Evolutionary conservation across 768 basidiomycete species (phyloP).

Genomic region (Daedaleopsis sinensis): DNA sequence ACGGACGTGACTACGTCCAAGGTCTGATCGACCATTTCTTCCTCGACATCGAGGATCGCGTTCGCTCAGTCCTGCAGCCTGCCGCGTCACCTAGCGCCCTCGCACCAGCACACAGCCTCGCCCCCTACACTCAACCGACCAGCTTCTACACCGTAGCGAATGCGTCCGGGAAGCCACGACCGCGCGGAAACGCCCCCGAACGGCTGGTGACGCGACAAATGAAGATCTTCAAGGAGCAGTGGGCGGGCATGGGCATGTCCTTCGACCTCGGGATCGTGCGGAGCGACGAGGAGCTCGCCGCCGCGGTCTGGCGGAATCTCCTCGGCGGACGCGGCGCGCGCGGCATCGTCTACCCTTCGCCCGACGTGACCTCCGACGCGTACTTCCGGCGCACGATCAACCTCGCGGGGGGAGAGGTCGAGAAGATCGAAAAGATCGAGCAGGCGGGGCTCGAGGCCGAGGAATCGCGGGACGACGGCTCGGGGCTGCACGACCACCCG

Average conservation of each 20-base stretch:
- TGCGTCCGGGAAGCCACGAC: background rate
- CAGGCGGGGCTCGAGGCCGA: slow-evolving; percentile 49
- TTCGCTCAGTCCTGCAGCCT: slow-evolving; percentile 64
- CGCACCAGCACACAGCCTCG: slow-evolving; percentile 28
- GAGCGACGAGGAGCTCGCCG: slow-evolving; percentile 84
- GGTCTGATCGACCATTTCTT: slow-evolving; percentile 94
- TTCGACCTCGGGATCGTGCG: slow-evolving; percentile 78
- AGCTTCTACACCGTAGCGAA: slow-evolving; percentile 30
- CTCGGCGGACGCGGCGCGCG: slow-evolving; percentile 83
- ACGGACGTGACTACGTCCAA: slow-evolving; percentile 74
- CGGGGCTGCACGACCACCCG: slow-evolving; percentile 73
- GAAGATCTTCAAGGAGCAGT: slow-evolving; percentile 92
- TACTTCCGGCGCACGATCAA: slow-evolving; percentile 68
- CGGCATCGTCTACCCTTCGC: slow-evolving; percentile 51
- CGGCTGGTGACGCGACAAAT: slow-evolving; percentile 82
- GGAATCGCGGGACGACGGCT: slow-evolving; percentile 64
- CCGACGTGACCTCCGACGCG: slow-evolving; percentile 16
- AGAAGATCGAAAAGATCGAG: slow-evolving; percentile 60
- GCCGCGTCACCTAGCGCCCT: slow-evolving; percentile 13
- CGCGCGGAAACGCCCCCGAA: slow-evolving; percentile 63
- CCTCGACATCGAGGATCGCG: slow-evolving; percentile 88
- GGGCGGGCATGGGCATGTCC: slow-evolving; percentile 78
- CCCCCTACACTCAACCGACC: slow-evolving; percentile 29
- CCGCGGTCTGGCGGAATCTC: slow-evolving; percentile 88
- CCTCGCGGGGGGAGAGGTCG: slow-evolving; percentile 66